A percentile compares a stretch with the other conserved stretches of the same genome.
These are phyloP conservation scores for Mucor irregularis DNA, from an alignment of 371 early-diverging fungal species.

Conservation along the genomic window DNA sequence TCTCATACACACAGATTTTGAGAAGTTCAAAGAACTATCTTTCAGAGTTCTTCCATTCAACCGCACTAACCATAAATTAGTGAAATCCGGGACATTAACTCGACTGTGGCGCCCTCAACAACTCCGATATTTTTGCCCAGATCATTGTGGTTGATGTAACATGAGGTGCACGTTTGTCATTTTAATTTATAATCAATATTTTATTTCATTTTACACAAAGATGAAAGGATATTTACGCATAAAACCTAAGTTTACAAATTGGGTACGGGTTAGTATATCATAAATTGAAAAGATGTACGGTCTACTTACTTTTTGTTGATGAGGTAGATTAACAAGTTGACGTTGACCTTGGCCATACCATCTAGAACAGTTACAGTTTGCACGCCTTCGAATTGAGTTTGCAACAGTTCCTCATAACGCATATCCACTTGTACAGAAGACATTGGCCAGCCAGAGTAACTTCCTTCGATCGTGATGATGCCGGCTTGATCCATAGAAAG, in stretches of 20 bases:
- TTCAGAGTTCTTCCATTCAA: no score
- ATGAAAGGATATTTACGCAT: constrained; percentile 14
- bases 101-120: no score
- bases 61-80: no score
- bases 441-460: constrained; percentile 77
- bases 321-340: constrained; percentile 91
- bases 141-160: no score
- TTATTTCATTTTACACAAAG: not conserved
- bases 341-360: constrained; percentile 90
- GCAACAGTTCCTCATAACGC: constrained; percentile 90
- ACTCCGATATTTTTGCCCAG: no score
- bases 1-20: no score
- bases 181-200: not conserved
- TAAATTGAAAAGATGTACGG: not conserved
- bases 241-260: constrained; percentile 20
- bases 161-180: no score
- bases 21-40: no score
- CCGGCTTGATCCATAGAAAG: constrained; percentile 93
- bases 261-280: not conserved
- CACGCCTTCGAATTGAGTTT: constrained; percentile 90
- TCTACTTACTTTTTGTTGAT: constrained; percentile 93
- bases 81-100: no score
- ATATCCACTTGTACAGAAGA: constrained; percentile 79
- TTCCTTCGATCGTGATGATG: constrained; percentile 84
- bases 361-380: constrained; percentile 88